These are phyloP conservation scores for Chalciporus piperatus DNA, from an alignment of 768 basidiomycete genomes.

Conservation along the genomic window DNA sequence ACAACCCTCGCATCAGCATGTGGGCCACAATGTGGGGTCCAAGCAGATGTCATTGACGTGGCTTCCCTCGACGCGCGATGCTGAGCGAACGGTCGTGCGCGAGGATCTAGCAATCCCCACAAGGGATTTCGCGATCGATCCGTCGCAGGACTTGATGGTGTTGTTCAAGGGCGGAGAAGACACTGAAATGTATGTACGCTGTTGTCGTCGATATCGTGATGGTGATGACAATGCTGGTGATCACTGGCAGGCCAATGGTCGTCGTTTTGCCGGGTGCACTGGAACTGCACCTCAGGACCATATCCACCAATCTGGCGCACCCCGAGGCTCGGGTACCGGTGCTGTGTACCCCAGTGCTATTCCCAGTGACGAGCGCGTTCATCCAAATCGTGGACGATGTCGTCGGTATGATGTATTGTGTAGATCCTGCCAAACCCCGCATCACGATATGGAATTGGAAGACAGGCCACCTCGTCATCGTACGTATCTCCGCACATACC, in stretches of 20 bases:
- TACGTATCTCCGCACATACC: constrained; percentile 35
- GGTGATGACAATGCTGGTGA: not conserved
- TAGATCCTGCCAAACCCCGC: constrained; percentile 22
- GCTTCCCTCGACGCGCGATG: constrained; percentile 16
- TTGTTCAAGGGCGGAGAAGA: constrained; percentile 33
- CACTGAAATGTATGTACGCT: constrained; percentile 10
- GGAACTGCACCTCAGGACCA: constrained; percentile 43
- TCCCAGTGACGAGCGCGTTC: constrained; percentile 31
- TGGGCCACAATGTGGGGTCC: constrained; percentile 12
- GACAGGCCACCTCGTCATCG: constrained; percentile 40
- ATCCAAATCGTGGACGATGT: constrained; percentile 56
- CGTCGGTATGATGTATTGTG: constrained; percentile 45
- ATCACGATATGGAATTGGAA: constrained; percentile 52
- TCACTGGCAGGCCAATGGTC: constrained; percentile 13
- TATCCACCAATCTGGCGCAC: constrained; percentile 42
- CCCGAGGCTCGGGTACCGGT: constrained; percentile 36
- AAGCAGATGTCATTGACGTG: constrained; percentile 23
- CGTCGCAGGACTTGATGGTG: constrained; percentile 58
- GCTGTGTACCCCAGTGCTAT: constrained; percentile 24
- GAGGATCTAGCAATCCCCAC: constrained; percentile 40
- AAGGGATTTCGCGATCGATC: constrained; percentile 64
- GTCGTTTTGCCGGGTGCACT: constrained; percentile 15
- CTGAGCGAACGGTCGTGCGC: constrained; percentile 16
- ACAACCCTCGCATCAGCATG: not conserved
- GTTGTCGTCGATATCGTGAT: not conserved